Evolutionary conservation across 441 rosid species (phyloP), one percentile per base, ranked within the genome.

Genomic region (Raphanus hybrid): DNA sequence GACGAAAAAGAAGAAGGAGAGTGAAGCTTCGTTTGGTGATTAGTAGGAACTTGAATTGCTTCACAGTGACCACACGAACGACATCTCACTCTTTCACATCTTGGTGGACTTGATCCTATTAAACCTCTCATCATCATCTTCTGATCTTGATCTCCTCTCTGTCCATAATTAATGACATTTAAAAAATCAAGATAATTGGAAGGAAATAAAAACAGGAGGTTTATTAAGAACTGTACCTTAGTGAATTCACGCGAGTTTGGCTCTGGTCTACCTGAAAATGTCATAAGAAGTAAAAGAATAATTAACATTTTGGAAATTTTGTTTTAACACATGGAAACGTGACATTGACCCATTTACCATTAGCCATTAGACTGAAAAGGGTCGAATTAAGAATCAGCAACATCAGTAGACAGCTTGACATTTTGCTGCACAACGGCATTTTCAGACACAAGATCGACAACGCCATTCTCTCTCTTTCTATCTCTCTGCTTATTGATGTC

Each of bases 31-130:
- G 80, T 76, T 69, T 37, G 82, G 62, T 87, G 83, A 71, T 80
- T 81, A 32, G 87, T 83, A 4, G 99, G 99, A 26, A 94, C 98
- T 81, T 94, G 99, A 78, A 92, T 85, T 52, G 98, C 94, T 82
- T 89, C 90, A 70, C 98, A 92, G 18, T 84, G 92, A 9, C 82
- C 89, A 73, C 99, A 92, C 29, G 89, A 83, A 35, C 77, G 81
- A 83, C 99, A 94, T 75, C 82, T 86, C 1, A 78, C 75, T 80
- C 89, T 73, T 8, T 90, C 93, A 75, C 99, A 94, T 79, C 87
- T 90, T 70, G 99, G 99, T 48, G 98, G 97, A 57, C 85, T 89
- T 78, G 99, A 94, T 52, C 99, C 99, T 64, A 94, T 87, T 82
- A 77, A 70, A 58, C 81, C 82, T 76, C 86, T 86, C 82, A 77